Conservation (phyloP, 805 yeast genomes). For the Ogataea minuta region DNA sequence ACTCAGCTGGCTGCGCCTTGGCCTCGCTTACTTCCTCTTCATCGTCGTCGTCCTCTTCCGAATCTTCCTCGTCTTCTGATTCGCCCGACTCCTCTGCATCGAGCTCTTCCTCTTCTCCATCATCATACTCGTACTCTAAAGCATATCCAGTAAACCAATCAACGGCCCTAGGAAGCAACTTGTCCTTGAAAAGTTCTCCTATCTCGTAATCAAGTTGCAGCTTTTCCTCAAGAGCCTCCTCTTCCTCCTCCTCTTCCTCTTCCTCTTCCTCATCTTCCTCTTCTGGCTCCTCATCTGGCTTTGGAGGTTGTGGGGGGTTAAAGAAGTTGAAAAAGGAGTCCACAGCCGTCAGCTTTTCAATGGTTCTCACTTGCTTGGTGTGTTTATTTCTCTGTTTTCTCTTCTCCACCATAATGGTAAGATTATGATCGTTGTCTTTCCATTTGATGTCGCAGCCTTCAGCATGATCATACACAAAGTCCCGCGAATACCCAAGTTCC, state of each 20-base stretch:
- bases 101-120: slow-evolving; percentile 55
- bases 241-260: slow-evolving; percentile 48
- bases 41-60: slow-evolving; percentile 41
- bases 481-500: slow-evolving; percentile 92
- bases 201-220: slow-evolving; percentile 91
- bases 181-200: slow-evolving; percentile 95
- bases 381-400: slow-evolving; percentile 96
- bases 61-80: slow-evolving; percentile 60
- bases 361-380: slow-evolving; percentile 93
- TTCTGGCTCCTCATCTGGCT: slow-evolving; percentile 38
- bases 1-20: slow-evolving; percentile 70
- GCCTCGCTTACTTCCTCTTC: slow-evolving; percentile 36
- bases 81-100: slow-evolving; percentile 60
- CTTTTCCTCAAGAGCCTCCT: slow-evolving; percentile 71
- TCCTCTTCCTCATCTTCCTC: slow-evolving; percentile 51
- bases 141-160: slow-evolving; percentile 99
- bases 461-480: slow-evolving; percentile 95
- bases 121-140: slow-evolving; percentile 62
- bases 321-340: slow-evolving; percentile 96
- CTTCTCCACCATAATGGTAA: slow-evolving; percentile 84
- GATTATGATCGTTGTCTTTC: slow-evolving; percentile 76
- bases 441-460: slow-evolving; percentile 86
- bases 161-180: slow-evolving; percentile 91
- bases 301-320: slow-evolving; percentile 83
- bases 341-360: slow-evolving; percentile 90